A percentile compares a stretch with the other conserved stretches of the same genome.
These are phyloP conservation scores for Hordeum vulgare DNA, from an alignment of 176 grass and related monocot genomes.

Conservation along the genomic window MorexV3_pseudomolecules_assembly NC_058519.1:404387013-404387512, in stretches of 20 bases:
- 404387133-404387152: neutral
- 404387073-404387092: neutral
- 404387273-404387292: neutral
- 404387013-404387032: neutral
- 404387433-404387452: too few relatives aligned
- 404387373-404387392: neutral
- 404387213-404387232: neutral
- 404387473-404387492: too few relatives aligned
- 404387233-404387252: neutral
- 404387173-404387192: neutral
- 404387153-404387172: neutral
- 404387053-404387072: neutral
- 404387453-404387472: too few relatives aligned
- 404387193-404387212: neutral
- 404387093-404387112: neutral
- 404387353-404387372: neutral
- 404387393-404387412: neutral
- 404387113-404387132: neutral
- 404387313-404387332: neutral
- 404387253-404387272: neutral
- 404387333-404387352: neutral
- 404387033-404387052: neutral
- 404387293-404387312: neutral
- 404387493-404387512: too few relatives aligned
- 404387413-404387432: neutral